Percentiles rank a stretch among this genome's conserved stretches.
Evolutionary conservation across 768 basidiomycete genomes (phyloP).

Genomic region (Hemileccinum rubropunctum): DNA sequence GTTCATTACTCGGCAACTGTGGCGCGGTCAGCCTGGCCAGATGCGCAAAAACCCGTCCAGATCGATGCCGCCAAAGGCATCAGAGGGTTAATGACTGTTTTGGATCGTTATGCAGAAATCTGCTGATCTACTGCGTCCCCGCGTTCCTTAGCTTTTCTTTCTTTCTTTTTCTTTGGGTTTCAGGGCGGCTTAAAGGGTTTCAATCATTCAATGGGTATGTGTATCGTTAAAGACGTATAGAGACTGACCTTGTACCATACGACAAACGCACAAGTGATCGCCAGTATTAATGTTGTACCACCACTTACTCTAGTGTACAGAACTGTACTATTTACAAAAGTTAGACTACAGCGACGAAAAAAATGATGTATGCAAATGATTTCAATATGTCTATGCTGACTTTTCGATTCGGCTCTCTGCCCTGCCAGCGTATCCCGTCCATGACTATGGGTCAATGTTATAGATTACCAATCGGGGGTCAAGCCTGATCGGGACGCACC

Average conservation of each 20-base stretch:
- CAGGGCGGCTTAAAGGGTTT: slow-evolving; percentile 4
- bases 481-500: slow-evolving; percentile 44
- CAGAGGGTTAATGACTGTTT: slow-evolving; percentile 36
- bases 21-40: slow-evolving; percentile 33
- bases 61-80: slow-evolving; percentile 36
- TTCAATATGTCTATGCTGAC: slow-evolving; percentile 18
- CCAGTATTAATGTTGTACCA: slow-evolving; percentile 31
- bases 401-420: slow-evolving; percentile 72
- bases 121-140: slow-evolving; percentile 14
- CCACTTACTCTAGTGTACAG: slow-evolving; percentile 21
- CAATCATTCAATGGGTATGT: slow-evolving; percentile 14
- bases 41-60: slow-evolving; percentile 37
- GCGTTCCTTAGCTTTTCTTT: not conserved
- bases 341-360: slow-evolving; percentile 7
- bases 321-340: slow-evolving; percentile 7
- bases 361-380: not conserved
- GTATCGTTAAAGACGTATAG: slow-evolving; percentile 13
- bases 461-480: slow-evolving; percentile 15
- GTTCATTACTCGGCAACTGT: slow-evolving; percentile 36
- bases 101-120: slow-evolving; percentile 31
- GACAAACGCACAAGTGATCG: slow-evolving; percentile 12
- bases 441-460: slow-evolving; percentile 58
- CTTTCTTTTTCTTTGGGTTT: slow-evolving; percentile 10
- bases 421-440: slow-evolving; percentile 90
- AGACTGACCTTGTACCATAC: slow-evolving; percentile 14